Evolutionary conservation across 768 basidiomycete genomes (phyloP).

Genomic region (Trametes punicea): DNA sequence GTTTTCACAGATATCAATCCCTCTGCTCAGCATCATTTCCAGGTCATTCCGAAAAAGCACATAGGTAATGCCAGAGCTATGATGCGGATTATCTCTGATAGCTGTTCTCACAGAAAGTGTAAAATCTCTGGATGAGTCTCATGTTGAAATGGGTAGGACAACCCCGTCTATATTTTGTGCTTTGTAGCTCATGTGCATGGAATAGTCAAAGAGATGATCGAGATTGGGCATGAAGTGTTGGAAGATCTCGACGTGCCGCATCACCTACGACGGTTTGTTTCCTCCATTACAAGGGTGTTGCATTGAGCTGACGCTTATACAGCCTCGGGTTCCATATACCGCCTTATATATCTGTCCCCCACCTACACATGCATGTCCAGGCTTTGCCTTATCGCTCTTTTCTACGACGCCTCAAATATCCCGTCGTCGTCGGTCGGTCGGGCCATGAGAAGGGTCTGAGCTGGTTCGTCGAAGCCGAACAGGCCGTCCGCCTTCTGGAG

Average conservation of each 20-base stretch:
- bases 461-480: constrained; percentile 68
- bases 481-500: constrained; percentile 59
- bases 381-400: constrained; percentile 57
- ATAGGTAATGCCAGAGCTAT: constrained; percentile 28
- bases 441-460: constrained; percentile 58
- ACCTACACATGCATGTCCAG: constrained; percentile 75
- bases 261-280: constrained; percentile 43
- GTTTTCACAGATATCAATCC: constrained; percentile 37
- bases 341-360: constrained; percentile 68
- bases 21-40: constrained; percentile 34
- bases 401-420: constrained; percentile 45
- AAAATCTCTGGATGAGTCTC: constrained; percentile 39
- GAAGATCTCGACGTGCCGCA: constrained; percentile 43
- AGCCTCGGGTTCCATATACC: constrained; percentile 84
- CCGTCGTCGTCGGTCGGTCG: constrained; percentile 32
- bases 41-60: constrained; percentile 36
- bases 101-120: constrained; percentile 47
- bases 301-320: not conserved
- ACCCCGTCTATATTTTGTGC: constrained; percentile 15
- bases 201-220: constrained; percentile 45
- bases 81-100: not conserved
- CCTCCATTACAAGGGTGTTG: not conserved
- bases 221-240: constrained; percentile 51
- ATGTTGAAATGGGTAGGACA: constrained; percentile 49
- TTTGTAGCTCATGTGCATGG: not conserved